Evolutionary conservation across 2,329 filamentous ascomycete genomes (phyloP).

Genomic region (Ascochyta clinopodiicola): DNA sequence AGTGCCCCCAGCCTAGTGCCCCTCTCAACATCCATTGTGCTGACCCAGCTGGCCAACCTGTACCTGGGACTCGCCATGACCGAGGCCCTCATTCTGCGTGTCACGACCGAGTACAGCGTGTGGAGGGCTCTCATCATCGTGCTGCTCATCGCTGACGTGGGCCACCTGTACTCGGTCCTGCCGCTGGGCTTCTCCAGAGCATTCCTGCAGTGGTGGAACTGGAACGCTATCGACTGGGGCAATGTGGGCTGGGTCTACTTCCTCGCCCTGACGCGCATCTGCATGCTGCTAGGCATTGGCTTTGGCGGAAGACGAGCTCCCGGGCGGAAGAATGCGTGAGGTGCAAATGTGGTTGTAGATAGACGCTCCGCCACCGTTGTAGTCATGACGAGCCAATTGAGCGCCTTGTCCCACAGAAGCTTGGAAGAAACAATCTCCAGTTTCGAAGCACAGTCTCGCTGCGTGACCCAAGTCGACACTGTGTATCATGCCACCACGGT

Average conservation of each 20-base stretch:
- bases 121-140: slow-evolving; percentile 73
- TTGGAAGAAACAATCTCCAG: neutral
- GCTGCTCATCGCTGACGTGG: slow-evolving; percentile 76
- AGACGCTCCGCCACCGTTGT: neutral
- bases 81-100: slow-evolving; percentile 76
- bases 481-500: neutral
- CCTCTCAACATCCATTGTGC: slow-evolving; percentile 67
- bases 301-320: slow-evolving; percentile 13
- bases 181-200: slow-evolving; percentile 62
- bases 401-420: slow-evolving; percentile 12
- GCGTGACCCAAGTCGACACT: slow-evolving; percentile 2
- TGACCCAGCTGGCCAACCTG: slow-evolving; percentile 78
- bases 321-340: slow-evolving; percentile 13
- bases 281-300: slow-evolving; percentile 37
- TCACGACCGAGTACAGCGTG: slow-evolving; percentile 70
- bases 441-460: neutral
- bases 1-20: slow-evolving; percentile 61
- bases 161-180: slow-evolving; percentile 73
- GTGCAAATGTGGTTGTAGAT: slow-evolving; percentile 1
- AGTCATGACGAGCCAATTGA: neutral
- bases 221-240: slow-evolving; percentile 73
- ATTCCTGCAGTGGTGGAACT: slow-evolving; percentile 68
- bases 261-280: slow-evolving; percentile 55
- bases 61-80: slow-evolving; percentile 80
- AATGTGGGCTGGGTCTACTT: slow-evolving; percentile 75